Conservation (phyloP, 139 green algal species). For the Axilococcus clingmanii region DNA sequence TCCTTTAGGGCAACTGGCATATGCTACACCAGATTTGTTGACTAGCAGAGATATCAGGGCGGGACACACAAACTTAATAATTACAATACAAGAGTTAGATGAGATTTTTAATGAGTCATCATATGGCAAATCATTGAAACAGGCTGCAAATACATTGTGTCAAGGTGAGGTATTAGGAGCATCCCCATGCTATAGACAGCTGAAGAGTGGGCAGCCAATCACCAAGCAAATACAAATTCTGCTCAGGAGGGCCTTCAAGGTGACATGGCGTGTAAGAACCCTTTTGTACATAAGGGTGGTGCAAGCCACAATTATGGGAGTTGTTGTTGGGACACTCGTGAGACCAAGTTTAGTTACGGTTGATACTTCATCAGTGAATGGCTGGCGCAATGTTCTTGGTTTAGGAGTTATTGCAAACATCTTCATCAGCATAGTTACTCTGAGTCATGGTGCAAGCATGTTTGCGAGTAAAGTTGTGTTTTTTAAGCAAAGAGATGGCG, state of each 20-base stretch:
- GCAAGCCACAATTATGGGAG: slow-evolving; percentile 17
- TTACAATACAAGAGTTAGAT: slow-evolving; percentile 14
- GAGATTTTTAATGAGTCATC: slow-evolving; percentile 10
- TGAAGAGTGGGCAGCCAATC: too few species aligned
- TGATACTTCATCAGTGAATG: too few species aligned
- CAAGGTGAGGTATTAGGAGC: slow-evolving; percentile 1
- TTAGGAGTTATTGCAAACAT: slow-evolving; percentile 43
- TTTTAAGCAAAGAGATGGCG: slow-evolving; percentile 68
- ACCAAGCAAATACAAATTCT: background rate
- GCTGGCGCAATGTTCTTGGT: slow-evolving; percentile 32
- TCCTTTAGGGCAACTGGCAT: slow-evolving; percentile 17
- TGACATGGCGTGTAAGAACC: too few species aligned
- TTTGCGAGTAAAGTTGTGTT: slow-evolving; percentile 56
- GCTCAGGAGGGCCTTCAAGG: background rate
- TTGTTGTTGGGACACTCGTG: slow-evolving; percentile 16
- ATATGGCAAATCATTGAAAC: slow-evolving; percentile 4
- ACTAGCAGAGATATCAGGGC: background rate
- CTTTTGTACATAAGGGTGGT: slow-evolving; percentile 9
- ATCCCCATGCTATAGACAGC: background rate
- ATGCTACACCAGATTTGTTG: slow-evolving; percentile 18
- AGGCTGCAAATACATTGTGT: too few species aligned
- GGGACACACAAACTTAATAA: slow-evolving; percentile 10
- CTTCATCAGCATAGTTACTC: slow-evolving; percentile 33
- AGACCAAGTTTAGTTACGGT: too few species aligned
- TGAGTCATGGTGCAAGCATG: slow-evolving; percentile 33